Evolutionary conservation across 495 filamentous ascomycete genomes (phyloP).

Genomic region (Aspergillus cavernicola): DNA sequence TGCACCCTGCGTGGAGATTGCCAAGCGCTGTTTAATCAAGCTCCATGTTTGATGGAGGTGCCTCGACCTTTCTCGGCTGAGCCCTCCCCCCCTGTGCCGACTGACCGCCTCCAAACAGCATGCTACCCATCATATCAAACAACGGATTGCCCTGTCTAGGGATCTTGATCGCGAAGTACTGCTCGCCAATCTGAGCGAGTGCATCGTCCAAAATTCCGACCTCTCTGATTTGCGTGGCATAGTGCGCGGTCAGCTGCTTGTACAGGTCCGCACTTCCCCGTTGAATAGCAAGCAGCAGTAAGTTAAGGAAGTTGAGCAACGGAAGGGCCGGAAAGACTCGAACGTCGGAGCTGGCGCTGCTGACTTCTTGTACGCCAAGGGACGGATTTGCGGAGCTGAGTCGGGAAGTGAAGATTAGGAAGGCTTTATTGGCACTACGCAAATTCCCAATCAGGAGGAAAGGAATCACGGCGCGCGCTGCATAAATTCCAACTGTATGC

Average conservation of each 20-base stretch:
- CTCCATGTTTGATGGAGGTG: constrained; percentile 48
- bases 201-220: constrained; percentile 75
- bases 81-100: constrained; percentile 31
- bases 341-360: constrained; percentile 66
- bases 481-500: constrained; percentile 85
- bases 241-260: constrained; percentile 76
- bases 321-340: constrained; percentile 82
- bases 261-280: constrained; percentile 78
- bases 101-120: constrained; percentile 72
- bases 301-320: constrained; percentile 84
- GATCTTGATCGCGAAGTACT: constrained; percentile 94
- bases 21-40: constrained; percentile 42
- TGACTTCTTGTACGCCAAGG: constrained; percentile 76
- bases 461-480: constrained; percentile 83
- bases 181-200: constrained; percentile 83
- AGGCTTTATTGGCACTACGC: constrained; percentile 77
- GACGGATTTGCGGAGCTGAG: constrained; percentile 65
- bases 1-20: constrained; percentile 5
- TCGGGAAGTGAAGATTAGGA: constrained; percentile 73
- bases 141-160: constrained; percentile 83
- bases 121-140: constrained; percentile 94
- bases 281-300: constrained; percentile 80
- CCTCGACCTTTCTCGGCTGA: constrained; percentile 44
- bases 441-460: constrained; percentile 89
- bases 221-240: constrained; percentile 71